Percentiles rank a stretch among this genome's conserved stretches.
These are phyloP conservation scores for Fusarium marasasianum DNA, from an alignment of 2,329 filamentous ascomycete species.

Conservation along the genomic window DNA sequence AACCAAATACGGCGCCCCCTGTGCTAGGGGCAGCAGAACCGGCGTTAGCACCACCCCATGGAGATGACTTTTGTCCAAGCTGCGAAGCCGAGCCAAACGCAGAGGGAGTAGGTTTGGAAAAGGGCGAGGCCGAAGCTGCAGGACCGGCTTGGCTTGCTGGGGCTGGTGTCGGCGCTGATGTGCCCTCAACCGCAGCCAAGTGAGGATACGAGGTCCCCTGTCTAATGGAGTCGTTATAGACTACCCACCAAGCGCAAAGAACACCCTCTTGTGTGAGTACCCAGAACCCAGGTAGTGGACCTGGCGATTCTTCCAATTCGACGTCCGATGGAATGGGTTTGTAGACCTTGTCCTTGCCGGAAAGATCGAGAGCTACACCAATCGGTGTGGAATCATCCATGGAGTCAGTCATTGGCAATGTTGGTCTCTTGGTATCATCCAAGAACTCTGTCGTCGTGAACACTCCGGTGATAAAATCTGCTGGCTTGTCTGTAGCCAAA, in stretches of 20 bases:
- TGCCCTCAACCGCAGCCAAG: slow-evolving; percentile 61
- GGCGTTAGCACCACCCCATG: slow-evolving; percentile 56
- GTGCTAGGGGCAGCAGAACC: slow-evolving; percentile 44
- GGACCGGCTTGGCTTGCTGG: slow-evolving; percentile 43
- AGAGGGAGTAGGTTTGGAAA: slow-evolving; percentile 44
- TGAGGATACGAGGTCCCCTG: slow-evolving; percentile 78
- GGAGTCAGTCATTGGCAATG: slow-evolving; percentile 73
- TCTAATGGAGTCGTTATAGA: slow-evolving; percentile 88
- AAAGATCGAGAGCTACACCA: slow-evolving; percentile 85
- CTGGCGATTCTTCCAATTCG: slow-evolving; percentile 80
- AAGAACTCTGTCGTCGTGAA: slow-evolving; percentile 79
- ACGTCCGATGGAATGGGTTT: slow-evolving; percentile 80
- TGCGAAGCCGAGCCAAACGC: slow-evolving; percentile 56
- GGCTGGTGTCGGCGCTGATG: slow-evolving; percentile 44
- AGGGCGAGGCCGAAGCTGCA: slow-evolving; percentile 46
- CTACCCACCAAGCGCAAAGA: slow-evolving; percentile 87
- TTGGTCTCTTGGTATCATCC: slow-evolving; percentile 79
- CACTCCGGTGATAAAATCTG: slow-evolving; percentile 68
- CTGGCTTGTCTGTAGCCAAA: slow-evolving; percentile 68
- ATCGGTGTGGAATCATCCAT: slow-evolving; percentile 77
- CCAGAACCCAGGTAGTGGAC: slow-evolving; percentile 84
- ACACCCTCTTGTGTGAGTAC: slow-evolving; percentile 90
- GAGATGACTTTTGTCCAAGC: slow-evolving; percentile 62
- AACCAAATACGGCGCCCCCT: slow-evolving; percentile 55
- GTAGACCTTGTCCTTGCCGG: slow-evolving; percentile 78